Base-by-base conservation (phyloP, 441 rosid genomes). In the Flueggea neowawraea region DNA sequence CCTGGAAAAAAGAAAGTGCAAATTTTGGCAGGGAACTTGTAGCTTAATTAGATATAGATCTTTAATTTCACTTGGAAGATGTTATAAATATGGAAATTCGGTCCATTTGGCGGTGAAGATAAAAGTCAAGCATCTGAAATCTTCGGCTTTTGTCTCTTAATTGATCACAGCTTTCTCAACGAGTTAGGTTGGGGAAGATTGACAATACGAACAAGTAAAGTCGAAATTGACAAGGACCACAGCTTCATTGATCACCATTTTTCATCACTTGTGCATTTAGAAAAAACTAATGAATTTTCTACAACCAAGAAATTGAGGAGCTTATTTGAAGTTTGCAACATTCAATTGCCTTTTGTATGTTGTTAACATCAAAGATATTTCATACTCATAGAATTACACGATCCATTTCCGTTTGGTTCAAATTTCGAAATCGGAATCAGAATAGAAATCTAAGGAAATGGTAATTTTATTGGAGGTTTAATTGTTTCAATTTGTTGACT, bases 191-290 rank as follows among this genome's bases (percentile, higher is more conserved):
- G 43, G 52, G 52, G 54, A n/a, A 56, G 69, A 67, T 74, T 77
- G 80, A 79, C 78, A 49, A 68, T 3, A 47, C 41, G 41, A 47
- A 9, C 9, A 47, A 66, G 71, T 64, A 56, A 61, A 68, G 69
- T 73, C 71, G 60, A 75, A 77, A 55, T 66, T 78, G 82, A 71
- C 50, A 58, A 73, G 39, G 80, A 75, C 84, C 67, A 65, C 10
- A 58, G 4, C 39, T 43, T 63, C 50, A 12, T 47, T 10, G 4
- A 4, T 47, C 4, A 12, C 9, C 41, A 36, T 36, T 36, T 36
- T 36, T 36, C 41, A 47, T 47, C 50, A 9, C 50, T 14, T 47
- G 0, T 36, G 1, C 28, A 22, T 22, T 22, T 22, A 22, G 28
- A 22, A 0, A 22, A 22, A 22, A 22, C 28, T 22, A 22, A 22